A percentile compares a stretch with the other conserved stretches of the same genome.
These are phyloP conservation scores for Saccharomyces mikatae DNA, from an alignment of 805 yeast genomes.

Conservation along the genomic window DNA sequence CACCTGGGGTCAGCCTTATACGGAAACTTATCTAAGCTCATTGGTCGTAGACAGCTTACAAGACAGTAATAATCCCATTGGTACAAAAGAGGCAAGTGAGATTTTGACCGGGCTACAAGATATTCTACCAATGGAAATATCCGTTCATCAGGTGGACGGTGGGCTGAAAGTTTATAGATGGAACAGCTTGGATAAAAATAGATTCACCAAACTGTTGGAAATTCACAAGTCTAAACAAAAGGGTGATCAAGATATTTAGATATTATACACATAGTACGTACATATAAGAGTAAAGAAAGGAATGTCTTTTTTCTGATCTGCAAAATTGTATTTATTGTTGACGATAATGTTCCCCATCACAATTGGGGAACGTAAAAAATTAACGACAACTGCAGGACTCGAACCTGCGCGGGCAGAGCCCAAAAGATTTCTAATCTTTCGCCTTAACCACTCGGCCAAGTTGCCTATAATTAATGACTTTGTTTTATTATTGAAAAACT, in stretches of 20 bases:
- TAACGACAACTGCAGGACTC: conserved; percentile 60
- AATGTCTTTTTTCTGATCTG: background rate
- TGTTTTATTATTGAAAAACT: too few relatives aligned
- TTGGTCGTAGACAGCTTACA: conserved; percentile 26
- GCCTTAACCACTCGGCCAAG: conserved; percentile 59
- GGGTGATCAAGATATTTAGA: background rate
- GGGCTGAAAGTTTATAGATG: conserved; percentile 27
- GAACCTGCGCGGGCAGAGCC: conserved; percentile 52
- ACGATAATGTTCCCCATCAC: background rate
- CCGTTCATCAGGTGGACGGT: conserved; percentile 19
- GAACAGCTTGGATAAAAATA: conserved; percentile 15
- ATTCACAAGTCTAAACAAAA: background rate
- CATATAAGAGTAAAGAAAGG: background rate
- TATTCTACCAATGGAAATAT: conserved; percentile 11
- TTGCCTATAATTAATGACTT: conserved; percentile 16
- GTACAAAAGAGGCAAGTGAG: conserved; percentile 20
- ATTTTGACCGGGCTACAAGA: conserved; percentile 18
- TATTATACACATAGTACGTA: background rate
- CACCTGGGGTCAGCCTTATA: conserved; percentile 22
- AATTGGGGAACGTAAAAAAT: conserved; percentile 10
- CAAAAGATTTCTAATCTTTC: conserved; percentile 50
- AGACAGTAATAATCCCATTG: conserved; percentile 30
- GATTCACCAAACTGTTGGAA: conserved; percentile 1
- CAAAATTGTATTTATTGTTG: background rate
- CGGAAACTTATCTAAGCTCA: conserved; percentile 19